Percentiles rank a stretch among this genome's conserved stretches.
phyloP scores from a whole-genome alignment of 129 eudicot genomes.

The Lactuca saligna region DNA sequence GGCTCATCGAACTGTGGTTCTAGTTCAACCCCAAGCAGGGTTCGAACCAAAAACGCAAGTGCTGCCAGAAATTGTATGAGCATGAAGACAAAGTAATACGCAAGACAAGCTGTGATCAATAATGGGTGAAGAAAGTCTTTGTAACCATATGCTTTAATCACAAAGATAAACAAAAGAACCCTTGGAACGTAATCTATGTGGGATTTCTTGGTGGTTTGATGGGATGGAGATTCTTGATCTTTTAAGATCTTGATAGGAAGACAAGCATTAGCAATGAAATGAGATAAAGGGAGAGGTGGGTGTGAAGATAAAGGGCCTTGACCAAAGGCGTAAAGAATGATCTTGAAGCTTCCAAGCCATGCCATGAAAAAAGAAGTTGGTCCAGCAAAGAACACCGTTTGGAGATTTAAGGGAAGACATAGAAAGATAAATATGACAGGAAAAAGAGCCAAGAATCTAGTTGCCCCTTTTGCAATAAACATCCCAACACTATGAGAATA shows the following conservation, averaged over 20 bases:
- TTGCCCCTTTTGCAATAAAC: slow-evolving; percentile 35
- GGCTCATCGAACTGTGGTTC: slow-evolving; percentile 80
- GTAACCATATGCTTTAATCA: slow-evolving; percentile 31
- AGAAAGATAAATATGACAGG: slow-evolving; percentile 49
- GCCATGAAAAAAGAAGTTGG: slow-evolving; percentile 48
- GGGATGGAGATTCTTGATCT: slow-evolving; percentile 4
- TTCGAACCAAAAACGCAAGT: slow-evolving; percentile 37
- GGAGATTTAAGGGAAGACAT: slow-evolving; percentile 46
- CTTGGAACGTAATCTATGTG: slow-evolving; percentile 16
- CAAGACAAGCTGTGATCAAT: slow-evolving; percentile 13
- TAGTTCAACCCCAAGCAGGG: slow-evolving; percentile 41
- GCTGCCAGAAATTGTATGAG: slow-evolving; percentile 36
- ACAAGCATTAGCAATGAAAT: slow-evolving; percentile 45
- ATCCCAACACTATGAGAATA: slow-evolving; percentile 36
- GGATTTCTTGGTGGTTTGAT: slow-evolving; percentile 8
- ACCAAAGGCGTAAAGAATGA: slow-evolving; percentile 50
- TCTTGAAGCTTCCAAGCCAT: slow-evolving; percentile 68
- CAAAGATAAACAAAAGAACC: slow-evolving; percentile 21
- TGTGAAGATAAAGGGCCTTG: slow-evolving; percentile 44
- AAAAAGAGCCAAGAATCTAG: slow-evolving; percentile 34
- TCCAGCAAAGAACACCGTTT: slow-evolving; percentile 40
- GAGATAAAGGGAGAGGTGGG: slow-evolving; percentile 38
- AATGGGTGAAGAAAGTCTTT: slow-evolving; percentile 27
- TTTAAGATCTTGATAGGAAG: slow-evolving; percentile 42
- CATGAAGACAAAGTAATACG: slow-evolving; percentile 37